Evolutionary conservation across 2,329 filamentous ascomycete species (phyloP).

Genomic region (Drechmeria coniospora): DNA sequence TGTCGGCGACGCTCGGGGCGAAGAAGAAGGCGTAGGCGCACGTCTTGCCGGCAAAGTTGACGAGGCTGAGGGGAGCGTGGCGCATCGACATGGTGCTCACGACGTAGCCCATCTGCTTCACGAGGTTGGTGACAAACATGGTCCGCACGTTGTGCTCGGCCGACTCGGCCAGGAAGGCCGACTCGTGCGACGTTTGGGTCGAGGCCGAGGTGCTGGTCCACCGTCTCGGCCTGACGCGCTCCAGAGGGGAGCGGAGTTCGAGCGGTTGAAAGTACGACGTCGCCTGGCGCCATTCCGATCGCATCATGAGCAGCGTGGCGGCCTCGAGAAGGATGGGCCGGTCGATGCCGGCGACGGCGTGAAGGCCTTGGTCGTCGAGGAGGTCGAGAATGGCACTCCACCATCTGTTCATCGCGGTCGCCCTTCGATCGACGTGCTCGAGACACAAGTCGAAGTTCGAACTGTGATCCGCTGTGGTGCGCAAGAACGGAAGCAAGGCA

Average conservation of each 20-base stretch:
- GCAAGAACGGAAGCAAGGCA: slow-evolving; percentile 61
- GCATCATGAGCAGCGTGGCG: slow-evolving; percentile 68
- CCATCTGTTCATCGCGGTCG: slow-evolving; percentile 76
- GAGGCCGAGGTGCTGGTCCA: slow-evolving; percentile 41
- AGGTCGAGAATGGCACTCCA: slow-evolving; percentile 74
- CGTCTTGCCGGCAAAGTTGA: slow-evolving; percentile 79
- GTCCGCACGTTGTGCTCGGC: slow-evolving; percentile 80
- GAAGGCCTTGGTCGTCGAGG: slow-evolving; percentile 50
- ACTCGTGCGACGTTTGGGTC: slow-evolving; percentile 51
- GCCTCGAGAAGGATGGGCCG: slow-evolving; percentile 67
- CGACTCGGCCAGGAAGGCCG: slow-evolving; percentile 40
- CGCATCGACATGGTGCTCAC: slow-evolving; percentile 77
- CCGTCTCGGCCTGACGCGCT: slow-evolving; percentile 28
- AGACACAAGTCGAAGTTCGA: slow-evolving; percentile 50
- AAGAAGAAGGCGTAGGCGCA: slow-evolving; percentile 92
- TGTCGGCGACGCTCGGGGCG: slow-evolving; percentile 70
- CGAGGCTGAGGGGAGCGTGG: slow-evolving; percentile 48
- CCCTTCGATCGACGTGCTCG: slow-evolving; percentile 69
- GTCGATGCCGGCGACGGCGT: slow-evolving; percentile 72
- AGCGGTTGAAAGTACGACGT: slow-evolving; percentile 53
- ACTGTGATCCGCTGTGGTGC: slow-evolving; percentile 50
- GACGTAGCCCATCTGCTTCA: slow-evolving; percentile 73
- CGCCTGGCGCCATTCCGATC: slow-evolving; percentile 70
- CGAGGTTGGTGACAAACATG: slow-evolving; percentile 69
- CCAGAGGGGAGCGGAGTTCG: slow-evolving; percentile 34